Conservation (phyloP, 176 grass and related monocot genomes). For the sorghum (Sorghum bicolor) region DNA sequence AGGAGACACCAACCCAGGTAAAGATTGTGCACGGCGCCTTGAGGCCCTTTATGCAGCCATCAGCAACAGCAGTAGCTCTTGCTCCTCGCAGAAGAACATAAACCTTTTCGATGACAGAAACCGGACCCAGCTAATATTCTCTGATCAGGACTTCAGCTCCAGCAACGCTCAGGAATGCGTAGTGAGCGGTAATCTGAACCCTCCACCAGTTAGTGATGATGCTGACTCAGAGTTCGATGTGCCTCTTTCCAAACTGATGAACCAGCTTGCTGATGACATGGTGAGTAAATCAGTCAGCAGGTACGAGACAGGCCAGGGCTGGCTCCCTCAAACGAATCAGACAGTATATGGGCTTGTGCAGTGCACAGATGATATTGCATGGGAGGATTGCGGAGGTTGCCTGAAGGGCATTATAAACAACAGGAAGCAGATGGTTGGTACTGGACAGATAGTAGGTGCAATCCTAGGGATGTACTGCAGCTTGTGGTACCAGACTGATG, state of each 20-base stretch:
- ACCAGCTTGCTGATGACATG: not conserved
- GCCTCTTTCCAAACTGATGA: not conserved
- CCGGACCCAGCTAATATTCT: not conserved
- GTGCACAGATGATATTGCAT: not conserved
- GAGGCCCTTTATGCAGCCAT: not conserved
- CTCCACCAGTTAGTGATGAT: not conserved
- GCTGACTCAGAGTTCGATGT: not conserved
- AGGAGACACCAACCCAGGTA: not conserved
- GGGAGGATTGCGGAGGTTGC: not conserved
- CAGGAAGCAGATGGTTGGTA: not conserved
- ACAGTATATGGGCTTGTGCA: not conserved
- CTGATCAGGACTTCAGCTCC: not conserved
- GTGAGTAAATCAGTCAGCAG: not conserved
- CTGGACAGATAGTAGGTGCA: constrained; percentile 13
- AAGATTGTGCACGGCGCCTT: not conserved
- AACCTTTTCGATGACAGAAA: not conserved
- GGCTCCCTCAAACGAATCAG: not conserved
- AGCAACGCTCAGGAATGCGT: not conserved
- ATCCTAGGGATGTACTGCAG: constrained; percentile 26
- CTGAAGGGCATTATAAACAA: not conserved
- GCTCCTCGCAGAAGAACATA: not conserved
- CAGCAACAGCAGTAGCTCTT: not conserved
- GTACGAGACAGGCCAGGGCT: not conserved
- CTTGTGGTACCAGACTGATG: constrained; percentile 25
- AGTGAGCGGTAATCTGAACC: not conserved